phyloP scores from a whole-genome alignment of 2,329 filamentous ascomycete genomes.

The Knufia fluminis region DNA sequence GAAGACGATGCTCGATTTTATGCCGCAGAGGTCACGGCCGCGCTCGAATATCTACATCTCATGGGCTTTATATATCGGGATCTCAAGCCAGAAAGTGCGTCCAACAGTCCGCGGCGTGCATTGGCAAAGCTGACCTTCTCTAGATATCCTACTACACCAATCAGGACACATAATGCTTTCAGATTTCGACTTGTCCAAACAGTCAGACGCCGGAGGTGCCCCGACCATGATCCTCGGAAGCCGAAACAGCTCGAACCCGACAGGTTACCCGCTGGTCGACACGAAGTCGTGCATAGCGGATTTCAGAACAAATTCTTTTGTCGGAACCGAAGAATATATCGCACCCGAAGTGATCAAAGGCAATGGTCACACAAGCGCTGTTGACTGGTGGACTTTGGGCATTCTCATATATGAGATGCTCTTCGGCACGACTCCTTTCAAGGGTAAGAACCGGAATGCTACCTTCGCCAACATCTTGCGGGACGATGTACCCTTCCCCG shows the following conservation, averaged over 20 bases:
- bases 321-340: conserved; percentile 98
- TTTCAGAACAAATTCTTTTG: conserved; percentile 96
- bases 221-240: conserved; percentile 91
- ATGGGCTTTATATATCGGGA: conserved; percentile 99
- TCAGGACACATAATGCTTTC: conserved; percentile 99
- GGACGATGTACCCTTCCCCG: conserved; percentile 93
- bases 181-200: conserved; percentile 96
- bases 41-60: conserved; percentile 88
- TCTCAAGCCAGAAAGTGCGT: conserved; percentile 89
- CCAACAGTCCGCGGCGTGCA: not conserved
- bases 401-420: conserved; percentile 99
- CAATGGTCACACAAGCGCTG: conserved; percentile 93
- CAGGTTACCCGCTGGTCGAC: conserved; percentile 89
- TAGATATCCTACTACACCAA: conserved; percentile 94
- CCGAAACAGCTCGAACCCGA: conserved; percentile 76
- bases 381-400: conserved; percentile 98
- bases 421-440: conserved; percentile 96
- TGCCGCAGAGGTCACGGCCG: conserved; percentile 92
- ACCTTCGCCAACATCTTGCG: conserved; percentile 96
- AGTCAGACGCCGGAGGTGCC: conserved; percentile 89
- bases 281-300: conserved; percentile 97
- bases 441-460: conserved; percentile 96
- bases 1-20: conserved; percentile 97
- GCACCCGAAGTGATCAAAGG: conserved; percentile 98
- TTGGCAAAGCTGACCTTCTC: conserved; percentile 31